Evolutionary conservation across 2,329 filamentous ascomycete species (phyloP), one percentile per base, ranked within the genome.

Genomic region (Stagonosporopsis rhizophila): DNA sequence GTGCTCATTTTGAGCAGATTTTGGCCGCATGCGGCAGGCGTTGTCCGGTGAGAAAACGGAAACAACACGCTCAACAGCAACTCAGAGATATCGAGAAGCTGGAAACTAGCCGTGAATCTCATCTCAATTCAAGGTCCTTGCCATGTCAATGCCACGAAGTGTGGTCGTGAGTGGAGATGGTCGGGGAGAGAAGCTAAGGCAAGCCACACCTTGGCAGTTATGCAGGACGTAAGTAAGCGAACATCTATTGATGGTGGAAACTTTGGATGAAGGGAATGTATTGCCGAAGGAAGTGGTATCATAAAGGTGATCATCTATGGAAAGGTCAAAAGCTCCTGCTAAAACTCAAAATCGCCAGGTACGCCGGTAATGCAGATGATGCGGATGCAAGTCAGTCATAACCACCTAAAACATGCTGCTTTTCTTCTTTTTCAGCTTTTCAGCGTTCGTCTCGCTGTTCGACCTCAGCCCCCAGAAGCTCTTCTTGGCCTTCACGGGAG

Each of bases 371-470:
- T 56, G 52, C 46, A 30, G 12, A 45, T 28, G 46, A 17, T 41
- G 6, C 19, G 19, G 28, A 6, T 35, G 14, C 12, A 8, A 15
- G n/a, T 14, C 28, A 28, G 30, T n/a, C 30, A 32, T 17, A 8
- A n/a, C 22, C 28, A 37, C 47, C 49, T 58, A 80, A 65, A 79
- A 80, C 73, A 79, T 76, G 42, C 76, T 74, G 58, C 77, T 79
- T 53, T 75, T 70, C 65, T 80, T 80, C 69, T 80, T 80, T 52
- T 67, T 69, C 58, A 80, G 59, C 50, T 73, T 76, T 35, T 63
- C 71, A 12, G 66, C 51, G 40, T 57, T 70, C 1, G 61, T 50
- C 38, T 75, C 72, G 44, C 73, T 74, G 22, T 59, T 63, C 25
- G 68, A 72, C 40, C 75, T 54, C 44, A 76, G 34, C 0, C 73